phyloP scores from a whole-genome alignment of 1,139 yeast genomes.

The Saccharomyces hybrid region DNA sequence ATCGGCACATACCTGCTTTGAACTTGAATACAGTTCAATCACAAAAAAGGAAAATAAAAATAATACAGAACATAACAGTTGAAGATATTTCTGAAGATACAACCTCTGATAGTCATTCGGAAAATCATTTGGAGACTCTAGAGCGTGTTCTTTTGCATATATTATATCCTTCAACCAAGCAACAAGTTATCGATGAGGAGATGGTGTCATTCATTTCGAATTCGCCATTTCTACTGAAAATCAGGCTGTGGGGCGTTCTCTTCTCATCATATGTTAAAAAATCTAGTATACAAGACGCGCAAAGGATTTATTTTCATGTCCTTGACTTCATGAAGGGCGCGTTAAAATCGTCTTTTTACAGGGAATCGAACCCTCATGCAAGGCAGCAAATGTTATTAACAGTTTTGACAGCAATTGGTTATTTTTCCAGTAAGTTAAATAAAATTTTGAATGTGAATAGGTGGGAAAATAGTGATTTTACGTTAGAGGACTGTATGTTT shows the following conservation, averaged over 20 bases:
- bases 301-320: conserved; percentile 50
- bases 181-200: conserved; percentile 36
- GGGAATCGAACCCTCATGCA: conserved; percentile 13
- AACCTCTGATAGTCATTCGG: conserved; percentile 21
- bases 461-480: conserved; percentile 7
- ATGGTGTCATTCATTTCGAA: conserved; percentile 51
- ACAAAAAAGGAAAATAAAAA: conserved; percentile 42
- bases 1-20: conserved; percentile 52
- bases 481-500: conserved; percentile 15
- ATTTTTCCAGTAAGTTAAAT: conserved; percentile 16
- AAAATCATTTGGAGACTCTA: conserved; percentile 45
- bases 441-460: conserved; percentile 7
- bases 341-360: conserved; percentile 30
- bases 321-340: conserved; percentile 38
- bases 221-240: conserved; percentile 59
- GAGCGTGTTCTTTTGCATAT: conserved; percentile 43
- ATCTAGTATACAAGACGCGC: conserved; percentile 37
- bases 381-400: conserved; percentile 33
- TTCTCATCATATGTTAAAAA: conserved; percentile 49
- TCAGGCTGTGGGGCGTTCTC: conserved; percentile 71
- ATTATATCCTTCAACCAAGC: conserved; percentile 4
- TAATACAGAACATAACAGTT: conserved; percentile 33
- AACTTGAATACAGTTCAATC: conserved; percentile 44
- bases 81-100: conserved; percentile 20
- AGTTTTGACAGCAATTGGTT: conserved; percentile 42